Evolutionary conservation across 148 eudicot genomes (phyloP).

Genomic region (Diospyros lotus): DNA sequence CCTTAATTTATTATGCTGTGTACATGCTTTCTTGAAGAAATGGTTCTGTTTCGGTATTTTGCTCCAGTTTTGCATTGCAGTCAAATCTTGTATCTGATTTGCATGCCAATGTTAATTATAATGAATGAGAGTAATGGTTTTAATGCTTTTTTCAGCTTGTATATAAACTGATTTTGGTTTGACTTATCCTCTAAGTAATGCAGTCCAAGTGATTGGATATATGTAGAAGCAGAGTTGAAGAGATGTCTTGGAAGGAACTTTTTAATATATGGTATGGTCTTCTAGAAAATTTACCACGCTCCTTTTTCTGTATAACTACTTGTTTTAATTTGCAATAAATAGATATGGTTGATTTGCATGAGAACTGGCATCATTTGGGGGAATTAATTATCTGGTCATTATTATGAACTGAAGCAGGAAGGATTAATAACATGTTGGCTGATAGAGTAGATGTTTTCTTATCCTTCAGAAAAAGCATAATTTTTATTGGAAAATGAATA

Average conservation of each 20-base stretch:
- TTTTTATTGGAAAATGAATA: neutral
- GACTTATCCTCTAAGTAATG: slow-evolving; percentile 30
- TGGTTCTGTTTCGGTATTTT: neutral
- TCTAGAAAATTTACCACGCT: neutral
- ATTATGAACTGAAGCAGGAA: neutral
- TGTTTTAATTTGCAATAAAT: neutral
- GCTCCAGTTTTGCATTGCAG: neutral
- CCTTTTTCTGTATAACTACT: neutral
- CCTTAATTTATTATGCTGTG: neutral
- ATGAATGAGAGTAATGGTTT: neutral
- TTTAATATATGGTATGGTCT: slow-evolving; percentile 69
- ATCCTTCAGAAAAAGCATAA: neutral
- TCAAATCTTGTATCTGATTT: neutral
- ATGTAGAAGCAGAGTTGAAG: slow-evolving; percentile 82
- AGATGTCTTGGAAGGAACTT: slow-evolving; percentile 84
- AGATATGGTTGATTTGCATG: neutral
- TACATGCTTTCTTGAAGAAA: neutral
- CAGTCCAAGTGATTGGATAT: slow-evolving; percentile 99
- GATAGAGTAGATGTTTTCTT: neutral
- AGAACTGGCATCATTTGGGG: neutral
- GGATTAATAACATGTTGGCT: neutral
- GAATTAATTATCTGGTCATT: neutral
- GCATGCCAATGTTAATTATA: neutral
- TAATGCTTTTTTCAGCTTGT: slow-evolving; percentile 3
- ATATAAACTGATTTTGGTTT: slow-evolving; percentile 13